These are phyloP conservation scores for Colletotrichum sp. DNA, from an alignment of 2,329 filamentous ascomycete species.

Conservation along the genomic window DNA sequence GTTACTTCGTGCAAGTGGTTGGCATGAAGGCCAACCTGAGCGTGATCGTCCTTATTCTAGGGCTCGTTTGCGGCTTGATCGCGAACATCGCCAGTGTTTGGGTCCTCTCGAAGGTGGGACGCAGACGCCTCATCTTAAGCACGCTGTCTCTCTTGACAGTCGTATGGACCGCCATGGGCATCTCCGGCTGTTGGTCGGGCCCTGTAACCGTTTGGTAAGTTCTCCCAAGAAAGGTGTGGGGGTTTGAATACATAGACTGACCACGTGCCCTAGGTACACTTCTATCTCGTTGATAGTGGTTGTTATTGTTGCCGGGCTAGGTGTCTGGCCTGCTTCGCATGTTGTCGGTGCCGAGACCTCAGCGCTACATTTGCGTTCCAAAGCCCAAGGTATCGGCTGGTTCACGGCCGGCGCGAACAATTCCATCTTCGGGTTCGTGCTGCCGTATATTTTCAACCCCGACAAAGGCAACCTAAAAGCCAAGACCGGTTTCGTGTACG, in stretches of 20 bases:
- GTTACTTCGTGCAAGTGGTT: conserved; percentile 42
- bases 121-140: conserved; percentile 40
- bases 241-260: neutral
- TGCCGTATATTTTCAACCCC: conserved; percentile 56
- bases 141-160: conserved; percentile 35
- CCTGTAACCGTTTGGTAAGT: conserved; percentile 42
- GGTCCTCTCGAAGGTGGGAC: conserved; percentile 43
- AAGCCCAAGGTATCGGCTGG: conserved; percentile 49
- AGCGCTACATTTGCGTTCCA: conserved; percentile 45
- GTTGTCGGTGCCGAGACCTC: conserved; percentile 47
- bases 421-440: conserved; percentile 46
- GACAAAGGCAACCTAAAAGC: conserved; percentile 40
- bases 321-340: conserved; percentile 48
- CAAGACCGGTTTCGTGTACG: conserved; percentile 46
- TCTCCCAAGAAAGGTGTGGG: neutral
- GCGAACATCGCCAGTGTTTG: conserved; percentile 49
- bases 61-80: conserved; percentile 48
- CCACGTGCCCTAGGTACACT: conserved; percentile 23
- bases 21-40: conserved; percentile 34
- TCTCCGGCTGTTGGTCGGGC: conserved; percentile 48
- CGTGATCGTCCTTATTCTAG: conserved; percentile 49
- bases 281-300: conserved; percentile 46
- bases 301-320: conserved; percentile 44
- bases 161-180: conserved; percentile 50
- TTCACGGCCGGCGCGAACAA: conserved; percentile 42